Conservation (phyloP, 2,329 filamentous ascomycete species). For the Davidsoniella australis region DNA sequence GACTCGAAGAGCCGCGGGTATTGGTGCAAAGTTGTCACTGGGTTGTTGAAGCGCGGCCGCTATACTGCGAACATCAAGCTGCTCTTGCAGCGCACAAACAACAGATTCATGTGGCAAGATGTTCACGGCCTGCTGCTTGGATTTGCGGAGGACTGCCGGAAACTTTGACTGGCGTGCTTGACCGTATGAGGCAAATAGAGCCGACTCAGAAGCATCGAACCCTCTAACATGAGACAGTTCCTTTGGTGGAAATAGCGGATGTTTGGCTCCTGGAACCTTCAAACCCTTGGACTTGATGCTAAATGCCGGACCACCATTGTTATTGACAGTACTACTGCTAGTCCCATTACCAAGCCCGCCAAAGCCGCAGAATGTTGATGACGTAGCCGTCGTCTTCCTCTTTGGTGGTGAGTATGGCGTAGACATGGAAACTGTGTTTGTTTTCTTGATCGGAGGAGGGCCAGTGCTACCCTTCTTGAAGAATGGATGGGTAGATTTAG, state of each 20-base stretch:
- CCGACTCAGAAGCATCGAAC: not conserved
- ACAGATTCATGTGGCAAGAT: constrained; percentile 28
- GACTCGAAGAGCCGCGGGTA: constrained; percentile 33
- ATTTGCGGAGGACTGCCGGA: constrained; percentile 22
- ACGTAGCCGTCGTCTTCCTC: constrained; percentile 15
- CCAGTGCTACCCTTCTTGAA: constrained; percentile 20
- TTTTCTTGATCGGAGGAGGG: constrained; percentile 13
- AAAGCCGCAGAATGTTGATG: not conserved
- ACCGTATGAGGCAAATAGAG: not conserved
- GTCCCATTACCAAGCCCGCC: not conserved
- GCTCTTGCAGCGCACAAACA: constrained; percentile 18
- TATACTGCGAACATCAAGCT: constrained; percentile 17
- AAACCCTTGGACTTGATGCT: constrained; percentile 28
- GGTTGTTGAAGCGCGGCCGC: constrained; percentile 18
- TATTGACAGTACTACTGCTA: not conserved
- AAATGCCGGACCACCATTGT: constrained; percentile 19
- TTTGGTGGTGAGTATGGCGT: constrained; percentile 36
- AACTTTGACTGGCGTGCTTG: not conserved
- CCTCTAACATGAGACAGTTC: constrained; percentile 48
- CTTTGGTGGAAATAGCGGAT: constrained; percentile 55
- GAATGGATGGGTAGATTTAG: constrained; percentile 25
- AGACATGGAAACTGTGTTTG: constrained; percentile 29
- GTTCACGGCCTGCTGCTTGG: constrained; percentile 30
- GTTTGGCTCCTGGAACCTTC: constrained; percentile 47
- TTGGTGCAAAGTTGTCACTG: constrained; percentile 25